These are phyloP conservation scores for Sclerotinia trifoliorum DNA, from an alignment of 2,329 filamentous ascomycete genomes.

Conservation along the genomic window DNA sequence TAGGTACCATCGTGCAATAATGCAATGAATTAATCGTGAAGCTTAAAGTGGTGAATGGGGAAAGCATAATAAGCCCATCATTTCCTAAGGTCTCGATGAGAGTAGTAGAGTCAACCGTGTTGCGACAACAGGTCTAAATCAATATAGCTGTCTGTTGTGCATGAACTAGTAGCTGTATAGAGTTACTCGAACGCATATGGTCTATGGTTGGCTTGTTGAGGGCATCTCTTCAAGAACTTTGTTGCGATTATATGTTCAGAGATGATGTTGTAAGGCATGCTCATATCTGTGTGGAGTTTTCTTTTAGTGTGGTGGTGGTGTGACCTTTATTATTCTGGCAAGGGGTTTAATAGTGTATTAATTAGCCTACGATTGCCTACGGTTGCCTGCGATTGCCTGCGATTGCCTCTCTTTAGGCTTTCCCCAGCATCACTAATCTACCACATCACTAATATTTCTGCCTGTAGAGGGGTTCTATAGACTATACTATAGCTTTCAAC, in stretches of 20 bases:
- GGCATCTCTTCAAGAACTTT: neutral
- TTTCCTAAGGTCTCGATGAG: neutral
- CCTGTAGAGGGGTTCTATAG: neutral
- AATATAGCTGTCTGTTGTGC: neutral
- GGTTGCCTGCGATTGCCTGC: too few species aligned
- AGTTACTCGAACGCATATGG: neutral
- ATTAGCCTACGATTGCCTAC: too few species aligned
- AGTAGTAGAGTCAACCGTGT: neutral
- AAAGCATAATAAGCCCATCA: slow-evolving; percentile 1
- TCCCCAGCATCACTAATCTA: neutral
- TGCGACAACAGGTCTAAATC: neutral
- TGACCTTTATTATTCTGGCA: too few species aligned
- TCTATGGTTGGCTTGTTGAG: neutral
- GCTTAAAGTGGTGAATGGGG: neutral
- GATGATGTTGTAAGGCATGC: neutral
- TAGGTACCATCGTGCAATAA: neutral
- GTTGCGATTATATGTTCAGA: neutral
- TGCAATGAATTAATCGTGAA: neutral
- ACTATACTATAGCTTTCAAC: too few species aligned
- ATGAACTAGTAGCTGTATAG: neutral
- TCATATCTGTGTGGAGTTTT: too few species aligned
- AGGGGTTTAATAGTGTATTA: too few species aligned
- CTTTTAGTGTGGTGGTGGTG: too few species aligned
- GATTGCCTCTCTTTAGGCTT: neutral
- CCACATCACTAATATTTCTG: neutral